These are phyloP conservation scores for Flammula alnicola DNA, from an alignment of 1,284 basidiomycete genomes.

Conservation along the genomic window DNA sequence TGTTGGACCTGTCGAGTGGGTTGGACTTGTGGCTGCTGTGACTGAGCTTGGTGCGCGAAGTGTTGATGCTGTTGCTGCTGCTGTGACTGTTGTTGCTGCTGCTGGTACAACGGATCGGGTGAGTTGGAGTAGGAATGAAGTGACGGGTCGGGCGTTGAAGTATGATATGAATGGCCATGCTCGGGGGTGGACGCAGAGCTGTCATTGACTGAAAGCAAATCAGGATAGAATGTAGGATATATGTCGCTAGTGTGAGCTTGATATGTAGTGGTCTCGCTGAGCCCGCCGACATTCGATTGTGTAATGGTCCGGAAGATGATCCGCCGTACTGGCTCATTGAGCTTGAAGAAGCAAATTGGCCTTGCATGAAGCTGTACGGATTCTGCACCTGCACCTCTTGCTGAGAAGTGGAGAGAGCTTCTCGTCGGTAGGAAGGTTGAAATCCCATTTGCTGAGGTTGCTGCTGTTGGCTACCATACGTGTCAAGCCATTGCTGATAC, in stretches of 20 bases:
- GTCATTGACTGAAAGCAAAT: constrained; percentile 21
- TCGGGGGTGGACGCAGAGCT: constrained; percentile 26
- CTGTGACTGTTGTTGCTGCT: constrained; percentile 18
- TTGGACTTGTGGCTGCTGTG: constrained; percentile 3
- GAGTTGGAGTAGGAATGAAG: constrained; percentile 29
- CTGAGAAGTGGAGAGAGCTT: constrained; percentile 15
- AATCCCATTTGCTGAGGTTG: constrained; percentile 19
- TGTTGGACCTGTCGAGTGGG: neutral
- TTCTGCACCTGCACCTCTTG: constrained; percentile 14
- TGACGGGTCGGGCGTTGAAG: constrained; percentile 27
- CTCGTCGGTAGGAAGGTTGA: constrained; percentile 14
- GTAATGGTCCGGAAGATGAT: constrained; percentile 24
- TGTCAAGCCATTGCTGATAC: constrained; percentile 46
- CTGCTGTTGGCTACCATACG: constrained; percentile 32
- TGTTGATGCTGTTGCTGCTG: constrained; percentile 18
- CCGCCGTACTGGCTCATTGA: constrained; percentile 27
- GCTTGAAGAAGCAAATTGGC: constrained; percentile 24
- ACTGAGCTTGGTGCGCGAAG: constrained; percentile 6
- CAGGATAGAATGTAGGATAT: constrained; percentile 26
- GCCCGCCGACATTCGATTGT: constrained; percentile 18
- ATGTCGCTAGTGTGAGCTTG: constrained; percentile 23
- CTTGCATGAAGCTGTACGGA: constrained; percentile 28
- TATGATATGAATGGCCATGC: constrained; percentile 22
- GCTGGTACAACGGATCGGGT: constrained; percentile 29
- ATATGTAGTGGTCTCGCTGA: constrained; percentile 19